phyloP scores from a whole-genome alignment of 371 early-diverging fungal genomes.

The Mucor velutinosus region DNA sequence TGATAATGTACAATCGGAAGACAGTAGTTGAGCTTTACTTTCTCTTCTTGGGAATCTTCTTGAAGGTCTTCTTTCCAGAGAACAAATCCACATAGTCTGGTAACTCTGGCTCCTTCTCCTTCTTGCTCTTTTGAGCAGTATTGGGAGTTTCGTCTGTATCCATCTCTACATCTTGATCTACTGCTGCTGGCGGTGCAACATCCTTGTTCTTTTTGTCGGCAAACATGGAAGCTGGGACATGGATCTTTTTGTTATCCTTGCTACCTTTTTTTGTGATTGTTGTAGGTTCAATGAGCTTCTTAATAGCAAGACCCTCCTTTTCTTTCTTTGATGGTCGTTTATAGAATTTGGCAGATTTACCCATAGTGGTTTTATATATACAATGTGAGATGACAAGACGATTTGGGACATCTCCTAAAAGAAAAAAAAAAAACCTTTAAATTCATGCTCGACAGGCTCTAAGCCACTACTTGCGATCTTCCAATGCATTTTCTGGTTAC shows the following conservation, averaged over 20 bases:
- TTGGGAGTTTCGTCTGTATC: not conserved
- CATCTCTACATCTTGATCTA: conserved; percentile 23
- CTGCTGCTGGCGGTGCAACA: not conserved
- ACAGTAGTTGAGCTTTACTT: conserved; percentile 12
- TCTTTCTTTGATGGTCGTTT: conserved; percentile 63
- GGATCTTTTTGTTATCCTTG: conserved; percentile 20
- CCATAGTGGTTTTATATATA: conserved; percentile 34
- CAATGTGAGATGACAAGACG: not conserved
- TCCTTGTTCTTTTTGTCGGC: conserved; percentile 1
- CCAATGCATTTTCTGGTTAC: not conserved
- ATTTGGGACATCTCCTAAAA: not conserved
- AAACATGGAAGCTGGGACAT: conserved; percentile 15
- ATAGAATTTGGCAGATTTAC: conserved; percentile 64
- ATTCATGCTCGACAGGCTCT: not conserved
- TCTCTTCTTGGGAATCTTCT: conserved; percentile 38
- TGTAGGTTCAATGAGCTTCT: conserved; percentile 26
- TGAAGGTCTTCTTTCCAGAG: conserved; percentile 49
- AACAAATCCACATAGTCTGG: conserved; percentile 54
- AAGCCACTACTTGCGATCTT: not conserved
- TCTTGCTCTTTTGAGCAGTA: conserved; percentile 10
- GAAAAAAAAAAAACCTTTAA: not conserved
- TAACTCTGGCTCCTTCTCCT: conserved; percentile 18
- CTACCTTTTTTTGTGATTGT: conserved; percentile 25
- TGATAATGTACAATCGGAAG: not conserved
- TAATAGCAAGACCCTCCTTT: conserved; percentile 51